Conservation (phyloP, 2,329 filamentous ascomycete species). For the Golovinomyces cichoracearum region DNA sequence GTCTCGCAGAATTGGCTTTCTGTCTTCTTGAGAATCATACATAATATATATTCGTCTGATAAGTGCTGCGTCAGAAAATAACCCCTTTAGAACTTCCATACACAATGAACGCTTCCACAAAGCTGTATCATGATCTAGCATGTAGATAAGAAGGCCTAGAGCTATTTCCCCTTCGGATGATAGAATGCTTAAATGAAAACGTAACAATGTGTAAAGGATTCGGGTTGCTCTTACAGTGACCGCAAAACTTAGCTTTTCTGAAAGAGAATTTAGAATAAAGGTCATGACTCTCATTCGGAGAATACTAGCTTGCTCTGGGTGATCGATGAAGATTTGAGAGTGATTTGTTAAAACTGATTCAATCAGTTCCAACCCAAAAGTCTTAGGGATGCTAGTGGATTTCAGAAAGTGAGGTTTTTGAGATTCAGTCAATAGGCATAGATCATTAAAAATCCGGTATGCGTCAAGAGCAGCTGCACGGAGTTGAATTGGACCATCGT, state of each 20-base stretch:
- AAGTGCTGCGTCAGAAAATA: constrained; percentile 59
- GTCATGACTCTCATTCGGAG: constrained; percentile 59
- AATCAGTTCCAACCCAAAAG: constrained; percentile 73
- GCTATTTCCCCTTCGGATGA: constrained; percentile 60
- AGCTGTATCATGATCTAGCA: constrained; percentile 63
- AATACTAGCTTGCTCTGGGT: constrained; percentile 58
- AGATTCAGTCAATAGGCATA: constrained; percentile 67
- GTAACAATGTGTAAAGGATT: constrained; percentile 58
- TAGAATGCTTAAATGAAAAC: constrained; percentile 49
- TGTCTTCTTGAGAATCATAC: constrained; percentile 48
- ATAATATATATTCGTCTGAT: constrained; percentile 55
- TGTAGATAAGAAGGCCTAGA: constrained; percentile 54
- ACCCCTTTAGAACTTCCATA: constrained; percentile 68
- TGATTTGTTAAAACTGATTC: constrained; percentile 76
- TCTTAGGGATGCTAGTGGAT: constrained; percentile 50
- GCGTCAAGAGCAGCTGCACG: constrained; percentile 62
- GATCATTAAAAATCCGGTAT: constrained; percentile 64
- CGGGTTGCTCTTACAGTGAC: constrained; percentile 59
- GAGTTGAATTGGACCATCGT: constrained; percentile 38
- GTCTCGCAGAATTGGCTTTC: constrained; percentile 54
- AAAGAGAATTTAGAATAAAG: constrained; percentile 50
- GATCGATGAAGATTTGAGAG: constrained; percentile 48
- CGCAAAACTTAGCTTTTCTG: constrained; percentile 54
- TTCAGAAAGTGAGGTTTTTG: constrained; percentile 60
- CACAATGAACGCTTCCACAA: constrained; percentile 73